These are phyloP conservation scores for Wickerhamomyces xylosicus DNA, from an alignment of 805 yeast genomes.

Conservation along the genomic window DNA sequence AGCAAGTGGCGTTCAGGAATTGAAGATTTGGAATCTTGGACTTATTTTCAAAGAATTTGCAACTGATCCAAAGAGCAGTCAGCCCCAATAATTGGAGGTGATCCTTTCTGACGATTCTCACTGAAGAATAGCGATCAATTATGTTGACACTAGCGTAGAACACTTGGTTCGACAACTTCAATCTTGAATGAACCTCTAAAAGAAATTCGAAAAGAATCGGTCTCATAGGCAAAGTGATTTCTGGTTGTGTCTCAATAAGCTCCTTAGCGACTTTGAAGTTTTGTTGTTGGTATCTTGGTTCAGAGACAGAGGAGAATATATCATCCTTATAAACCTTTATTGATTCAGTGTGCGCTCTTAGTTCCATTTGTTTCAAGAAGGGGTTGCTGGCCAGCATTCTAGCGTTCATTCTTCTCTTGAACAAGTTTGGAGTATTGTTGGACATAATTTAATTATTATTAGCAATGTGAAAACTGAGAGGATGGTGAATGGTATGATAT, in stretches of 20 bases:
- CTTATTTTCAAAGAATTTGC: constrained; percentile 66
- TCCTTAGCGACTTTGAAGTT: constrained; percentile 19
- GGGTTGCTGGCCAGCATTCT: constrained; percentile 26
- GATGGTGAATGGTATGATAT: no score
- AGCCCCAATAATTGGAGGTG: constrained; percentile 83
- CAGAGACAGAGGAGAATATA: constrained; percentile 17
- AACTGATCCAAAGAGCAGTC: constrained; percentile 82
- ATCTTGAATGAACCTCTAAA: constrained; percentile 58
- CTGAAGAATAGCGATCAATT: constrained; percentile 79
- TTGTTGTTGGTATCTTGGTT: constrained; percentile 24
- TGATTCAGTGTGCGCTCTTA: constrained; percentile 31
- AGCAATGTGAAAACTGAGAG: no score
- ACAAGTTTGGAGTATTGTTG: constrained; percentile 14
- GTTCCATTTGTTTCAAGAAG: constrained; percentile 35
- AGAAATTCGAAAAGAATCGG: constrained; percentile 73
- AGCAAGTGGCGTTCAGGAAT: constrained; percentile 44
- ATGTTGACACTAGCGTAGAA: constrained; percentile 59
- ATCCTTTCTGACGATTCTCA: constrained; percentile 66
- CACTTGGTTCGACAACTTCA: constrained; percentile 53
- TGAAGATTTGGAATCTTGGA: constrained; percentile 46
- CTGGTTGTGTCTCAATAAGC: constrained; percentile 27
- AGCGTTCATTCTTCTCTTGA: constrained; percentile 16
- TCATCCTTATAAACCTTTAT: constrained; percentile 37
- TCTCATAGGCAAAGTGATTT: constrained; percentile 47
- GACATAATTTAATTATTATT: not conserved